Conservation (phyloP, 164 flowering plant genomes). For the Umbilicus rupestris region DNA sequence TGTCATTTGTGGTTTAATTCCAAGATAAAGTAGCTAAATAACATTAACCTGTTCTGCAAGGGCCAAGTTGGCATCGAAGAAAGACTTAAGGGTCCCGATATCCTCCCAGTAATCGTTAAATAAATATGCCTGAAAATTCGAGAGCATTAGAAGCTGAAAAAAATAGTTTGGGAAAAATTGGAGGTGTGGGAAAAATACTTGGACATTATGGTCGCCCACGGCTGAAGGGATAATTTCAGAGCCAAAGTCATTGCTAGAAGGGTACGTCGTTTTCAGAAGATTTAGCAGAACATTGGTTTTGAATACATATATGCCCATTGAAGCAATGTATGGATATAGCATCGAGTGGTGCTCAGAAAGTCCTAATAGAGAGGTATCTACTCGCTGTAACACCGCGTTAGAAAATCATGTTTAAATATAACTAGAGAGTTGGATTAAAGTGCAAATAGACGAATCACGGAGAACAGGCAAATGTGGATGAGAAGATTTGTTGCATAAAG, state of each 20-base stretch:
- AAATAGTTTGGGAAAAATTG: not conserved
- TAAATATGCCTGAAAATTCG: conserved; percentile 59
- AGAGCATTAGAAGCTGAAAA: not conserved
- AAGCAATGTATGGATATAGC: conserved; percentile 69
- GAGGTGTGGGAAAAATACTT: conserved; percentile 22
- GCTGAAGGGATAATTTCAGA: conserved; percentile 82
- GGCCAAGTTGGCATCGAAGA: conserved; percentile 87
- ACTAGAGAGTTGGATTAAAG: not conserved
- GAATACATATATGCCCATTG: conserved; percentile 89
- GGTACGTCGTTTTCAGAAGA: conserved; percentile 47
- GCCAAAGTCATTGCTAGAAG: conserved; percentile 79
- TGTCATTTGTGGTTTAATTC: not conserved
- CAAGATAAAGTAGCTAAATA: not conserved
- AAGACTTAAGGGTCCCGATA: conserved; percentile 84
- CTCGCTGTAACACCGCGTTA: conserved; percentile 41
- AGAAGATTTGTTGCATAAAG: not conserved
- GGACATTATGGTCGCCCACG: conserved; percentile 56
- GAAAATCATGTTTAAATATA: conserved; percentile 12
- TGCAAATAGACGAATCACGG: not conserved
- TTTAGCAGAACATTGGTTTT: conserved; percentile 61
- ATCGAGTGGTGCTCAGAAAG: conserved; percentile 45
- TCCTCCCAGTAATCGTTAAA: conserved; percentile 98
- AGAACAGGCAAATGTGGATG: too few species aligned
- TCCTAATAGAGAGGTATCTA: conserved; percentile 68
- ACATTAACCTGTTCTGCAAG: conserved; percentile 72